phyloP scores from a whole-genome alignment of 768 basidiomycete species.

The Dioszegia hungarica region DNA sequence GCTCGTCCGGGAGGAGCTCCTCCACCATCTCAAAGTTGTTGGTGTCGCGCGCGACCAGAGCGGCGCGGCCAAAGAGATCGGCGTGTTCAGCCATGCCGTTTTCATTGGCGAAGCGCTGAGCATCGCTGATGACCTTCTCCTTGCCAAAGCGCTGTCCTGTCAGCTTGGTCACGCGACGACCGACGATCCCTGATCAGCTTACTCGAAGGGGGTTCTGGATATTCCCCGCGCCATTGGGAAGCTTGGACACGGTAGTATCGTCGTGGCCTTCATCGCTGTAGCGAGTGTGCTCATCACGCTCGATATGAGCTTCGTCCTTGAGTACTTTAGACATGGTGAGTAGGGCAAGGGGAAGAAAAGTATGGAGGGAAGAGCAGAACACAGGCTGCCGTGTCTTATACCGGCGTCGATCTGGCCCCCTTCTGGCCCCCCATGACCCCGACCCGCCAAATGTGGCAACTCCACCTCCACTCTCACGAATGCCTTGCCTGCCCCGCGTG shows the following conservation, averaged over 20 bases:
- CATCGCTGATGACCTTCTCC: constrained; percentile 18
- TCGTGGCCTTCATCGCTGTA: neutral
- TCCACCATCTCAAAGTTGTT: constrained; percentile 18
- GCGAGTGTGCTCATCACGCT: neutral
- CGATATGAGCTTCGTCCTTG: neutral
- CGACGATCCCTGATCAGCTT: too few species aligned
- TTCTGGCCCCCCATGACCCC: too few species aligned
- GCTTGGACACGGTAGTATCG: neutral
- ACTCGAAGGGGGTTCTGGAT: constrained; percentile 3
- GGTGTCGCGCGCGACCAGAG: constrained; percentile 27
- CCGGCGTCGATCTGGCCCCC: too few species aligned
- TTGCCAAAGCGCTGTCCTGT: neutral
- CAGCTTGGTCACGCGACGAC: neutral
- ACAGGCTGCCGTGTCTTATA: too few species aligned
- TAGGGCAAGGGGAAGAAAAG: too few species aligned
- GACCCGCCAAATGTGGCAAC: too few species aligned
- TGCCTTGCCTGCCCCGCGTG: too few species aligned
- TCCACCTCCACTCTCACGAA: too few species aligned
- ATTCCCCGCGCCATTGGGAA: neutral
- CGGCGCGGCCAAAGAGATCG: constrained; percentile 18
- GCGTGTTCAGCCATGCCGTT: constrained; percentile 17
- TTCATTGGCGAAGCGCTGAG: constrained; percentile 9
- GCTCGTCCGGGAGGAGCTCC: constrained; percentile 40
- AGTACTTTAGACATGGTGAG: neutral
- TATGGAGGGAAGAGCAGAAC: too few species aligned